Evolutionary conservation across 352 stramenopile species (phyloP), one percentile per base, ranked within the genome.

Genomic region (Sclerospora graminicola): DNA sequence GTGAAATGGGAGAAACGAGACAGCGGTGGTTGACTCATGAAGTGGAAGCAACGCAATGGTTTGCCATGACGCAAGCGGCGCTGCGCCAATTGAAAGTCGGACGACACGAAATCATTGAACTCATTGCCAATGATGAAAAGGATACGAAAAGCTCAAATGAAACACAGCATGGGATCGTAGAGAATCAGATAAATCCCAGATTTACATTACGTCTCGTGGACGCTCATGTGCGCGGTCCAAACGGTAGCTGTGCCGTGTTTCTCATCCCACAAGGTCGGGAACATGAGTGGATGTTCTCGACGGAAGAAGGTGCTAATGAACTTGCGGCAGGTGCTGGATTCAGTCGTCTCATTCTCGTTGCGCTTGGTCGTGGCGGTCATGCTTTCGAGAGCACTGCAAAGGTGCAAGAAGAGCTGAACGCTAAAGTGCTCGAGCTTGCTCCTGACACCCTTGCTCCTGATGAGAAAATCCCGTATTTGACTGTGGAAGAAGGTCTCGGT

Each of bases 231-330:
- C 51, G 59, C n/a, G 67, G 66, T 41, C 52, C 59, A 26, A 78
- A 85, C 34, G 69, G 68, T 14, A 72, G 54, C 37, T 83, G 71
- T 33, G 69, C 61, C 5, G 72, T 89, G 31, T 85, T 89, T 31
- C 54, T 92, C 8, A 80, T 89, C 31, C 81, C 81, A 0, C 75
- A 89, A 43, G 81, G 81, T 30, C 70, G 69, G 18, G 81, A 92
- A 65, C 69, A 86, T 48, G 79, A 91, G 52, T 89, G 63, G 65
- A 71, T 85, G 55, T 92, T 92, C 37, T 61, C 70, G 15, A 82
- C 67, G 2, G 69, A 85, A 35, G 68, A 89, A 27, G 77, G 80
- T 20, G 65, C 72, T 8, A 56, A 59, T 9, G 64, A 90, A 28
- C 54, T 92, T 8, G 81, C 73, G 14, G 45, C 45, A 4, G 63